These are phyloP conservation scores for Leonotis leonurus DNA, from an alignment of 257 asterid species.

Conservation along the genomic window DNA sequence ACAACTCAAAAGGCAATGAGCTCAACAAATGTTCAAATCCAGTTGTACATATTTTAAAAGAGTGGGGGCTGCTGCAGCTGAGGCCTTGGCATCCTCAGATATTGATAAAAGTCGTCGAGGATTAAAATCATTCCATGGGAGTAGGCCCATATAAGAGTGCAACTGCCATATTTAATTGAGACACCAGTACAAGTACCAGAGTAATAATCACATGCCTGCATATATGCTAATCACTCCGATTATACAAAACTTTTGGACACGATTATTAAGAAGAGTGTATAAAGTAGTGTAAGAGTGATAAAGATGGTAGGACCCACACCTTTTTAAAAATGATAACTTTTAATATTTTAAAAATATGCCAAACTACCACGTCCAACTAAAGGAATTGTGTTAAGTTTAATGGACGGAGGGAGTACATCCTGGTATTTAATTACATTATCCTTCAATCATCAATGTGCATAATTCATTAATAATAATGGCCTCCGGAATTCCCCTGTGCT, in stretches of 20 bases:
- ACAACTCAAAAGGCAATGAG: neutral
- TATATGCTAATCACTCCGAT: too few relatives aligned
- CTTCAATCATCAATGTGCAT: neutral
- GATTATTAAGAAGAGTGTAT: too few relatives aligned
- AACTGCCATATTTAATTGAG: slow-evolving; percentile 31
- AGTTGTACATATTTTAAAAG: neutral
- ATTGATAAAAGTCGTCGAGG: neutral
- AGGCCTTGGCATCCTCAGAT: neutral
- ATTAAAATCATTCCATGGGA: neutral
- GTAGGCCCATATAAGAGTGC: slow-evolving; percentile 11
- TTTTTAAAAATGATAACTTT: too few relatives aligned
- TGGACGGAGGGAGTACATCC: too few relatives aligned
- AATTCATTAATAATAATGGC: neutral
- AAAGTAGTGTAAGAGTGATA: too few relatives aligned
- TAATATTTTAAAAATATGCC: too few relatives aligned
- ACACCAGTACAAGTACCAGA: neutral
- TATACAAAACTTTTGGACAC: too few relatives aligned
- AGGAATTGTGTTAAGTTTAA: too few relatives aligned
- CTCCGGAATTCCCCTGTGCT: neutral
- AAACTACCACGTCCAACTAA: too few relatives aligned
- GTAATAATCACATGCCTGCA: slow-evolving; percentile 32
- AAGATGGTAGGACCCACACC: too few relatives aligned
- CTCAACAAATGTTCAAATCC: neutral
- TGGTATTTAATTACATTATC: slow-evolving; percentile 5
- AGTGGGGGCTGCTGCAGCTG: neutral